Percentiles rank a stretch among this genome's conserved stretches.
These are phyloP conservation scores for Beauveria sp. DNA, from an alignment of 2,329 filamentous ascomycete species.

Conservation along the genomic window DNA sequence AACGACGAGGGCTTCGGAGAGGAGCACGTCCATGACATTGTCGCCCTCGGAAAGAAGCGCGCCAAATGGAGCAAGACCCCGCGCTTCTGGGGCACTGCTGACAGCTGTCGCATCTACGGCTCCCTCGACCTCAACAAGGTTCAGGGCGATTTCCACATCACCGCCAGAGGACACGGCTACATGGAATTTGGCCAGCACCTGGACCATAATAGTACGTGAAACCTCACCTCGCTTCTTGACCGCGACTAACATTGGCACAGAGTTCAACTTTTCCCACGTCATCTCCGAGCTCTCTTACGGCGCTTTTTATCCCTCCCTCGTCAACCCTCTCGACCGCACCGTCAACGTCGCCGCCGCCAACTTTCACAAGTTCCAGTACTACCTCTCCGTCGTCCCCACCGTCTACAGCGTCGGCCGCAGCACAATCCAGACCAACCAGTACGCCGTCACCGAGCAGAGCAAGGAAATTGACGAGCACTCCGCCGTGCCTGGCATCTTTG, in stretches of 20 bases:
- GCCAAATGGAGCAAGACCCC: constrained; percentile 72
- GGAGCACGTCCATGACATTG: constrained; percentile 86
- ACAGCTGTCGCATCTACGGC: constrained; percentile 85
- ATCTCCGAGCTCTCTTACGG: constrained; percentile 95
- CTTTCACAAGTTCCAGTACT: constrained; percentile 98
- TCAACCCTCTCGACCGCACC: constrained; percentile 91
- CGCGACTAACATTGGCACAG: constrained; percentile 34
- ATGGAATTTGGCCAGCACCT: constrained; percentile 65
- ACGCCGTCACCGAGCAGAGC: constrained; percentile 88
- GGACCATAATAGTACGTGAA: constrained; percentile 49
- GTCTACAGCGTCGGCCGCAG: constrained; percentile 67
- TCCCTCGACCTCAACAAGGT: constrained; percentile 92
- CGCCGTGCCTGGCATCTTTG: constrained; percentile 80
- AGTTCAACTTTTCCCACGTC: constrained; percentile 96
- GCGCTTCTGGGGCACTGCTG: constrained; percentile 47
- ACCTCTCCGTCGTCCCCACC: constrained; percentile 88
- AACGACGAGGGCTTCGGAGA: constrained; percentile 65
- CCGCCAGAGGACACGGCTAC: constrained; percentile 92
- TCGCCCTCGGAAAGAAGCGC: constrained; percentile 58
- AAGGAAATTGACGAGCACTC: constrained; percentile 57
- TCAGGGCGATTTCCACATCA: constrained; percentile 97
- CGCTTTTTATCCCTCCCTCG: constrained; percentile 87
- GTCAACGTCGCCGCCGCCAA: constrained; percentile 65
- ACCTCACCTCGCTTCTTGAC: too few species aligned
- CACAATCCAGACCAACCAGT: constrained; percentile 89